These are phyloP conservation scores for Parmelia sp. DNA, from an alignment of 495 filamentous ascomycete genomes.

Conservation along the genomic window DNA sequence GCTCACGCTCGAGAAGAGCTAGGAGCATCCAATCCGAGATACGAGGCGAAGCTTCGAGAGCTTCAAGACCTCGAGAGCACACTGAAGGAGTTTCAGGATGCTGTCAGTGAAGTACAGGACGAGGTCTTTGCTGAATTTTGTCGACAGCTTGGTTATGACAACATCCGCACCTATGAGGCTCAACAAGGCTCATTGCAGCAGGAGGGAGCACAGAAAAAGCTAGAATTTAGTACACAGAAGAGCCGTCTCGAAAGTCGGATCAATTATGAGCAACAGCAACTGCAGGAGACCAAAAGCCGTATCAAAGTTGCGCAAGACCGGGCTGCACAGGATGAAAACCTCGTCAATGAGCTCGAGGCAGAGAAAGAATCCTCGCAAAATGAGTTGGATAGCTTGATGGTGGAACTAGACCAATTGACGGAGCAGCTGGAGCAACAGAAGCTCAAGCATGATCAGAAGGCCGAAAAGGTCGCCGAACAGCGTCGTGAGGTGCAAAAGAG, in stretches of 20 bases:
- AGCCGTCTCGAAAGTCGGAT: slow-evolving; percentile 71
- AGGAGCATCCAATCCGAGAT: slow-evolving; percentile 69
- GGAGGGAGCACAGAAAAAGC: slow-evolving; percentile 77
- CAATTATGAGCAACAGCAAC: slow-evolving; percentile 66
- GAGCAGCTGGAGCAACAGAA: slow-evolving; percentile 64
- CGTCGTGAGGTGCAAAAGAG: slow-evolving; percentile 78
- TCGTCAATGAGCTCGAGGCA: slow-evolving; percentile 61
- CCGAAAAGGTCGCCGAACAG: slow-evolving; percentile 71
- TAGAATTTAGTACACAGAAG: slow-evolving; percentile 79
- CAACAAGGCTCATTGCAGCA: slow-evolving; percentile 88
- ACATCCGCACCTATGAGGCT: slow-evolving; percentile 87
- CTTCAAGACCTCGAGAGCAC: slow-evolving; percentile 59
- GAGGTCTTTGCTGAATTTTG: slow-evolving; percentile 85
- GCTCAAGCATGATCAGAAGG: slow-evolving; percentile 57
- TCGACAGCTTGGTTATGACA: slow-evolving; percentile 73
- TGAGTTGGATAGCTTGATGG: slow-evolving; percentile 62
- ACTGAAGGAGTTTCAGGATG: slow-evolving; percentile 62
- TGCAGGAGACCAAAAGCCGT: slow-evolving; percentile 61
- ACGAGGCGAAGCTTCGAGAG: slow-evolving; percentile 59
- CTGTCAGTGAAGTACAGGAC: slow-evolving; percentile 82
- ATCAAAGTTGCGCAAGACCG: slow-evolving; percentile 60
- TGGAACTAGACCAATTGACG: slow-evolving; percentile 68
- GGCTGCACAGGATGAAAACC: slow-evolving; percentile 54
- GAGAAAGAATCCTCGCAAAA: slow-evolving; percentile 71
- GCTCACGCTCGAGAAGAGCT: slow-evolving; percentile 64